A percentile compares a stretch with the other conserved stretches of the same genome.
These are phyloP conservation scores for Xylariaceae sp. DNA, from an alignment of 2,329 filamentous ascomycete species.

Conservation along the genomic window DNA sequence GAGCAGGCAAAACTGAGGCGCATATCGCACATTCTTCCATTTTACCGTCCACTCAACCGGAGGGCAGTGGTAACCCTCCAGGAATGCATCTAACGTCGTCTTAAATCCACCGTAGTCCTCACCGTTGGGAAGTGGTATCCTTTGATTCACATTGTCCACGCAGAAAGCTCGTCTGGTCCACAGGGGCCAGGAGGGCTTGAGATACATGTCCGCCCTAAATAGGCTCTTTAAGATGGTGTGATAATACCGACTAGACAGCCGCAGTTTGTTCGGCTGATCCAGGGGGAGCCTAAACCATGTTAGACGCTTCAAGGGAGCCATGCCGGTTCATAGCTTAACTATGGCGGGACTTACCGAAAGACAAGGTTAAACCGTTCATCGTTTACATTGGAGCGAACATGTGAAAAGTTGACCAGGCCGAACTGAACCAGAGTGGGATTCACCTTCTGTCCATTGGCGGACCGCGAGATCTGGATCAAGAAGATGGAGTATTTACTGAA, in stretches of 20 bases:
- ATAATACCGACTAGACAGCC: slow-evolving; percentile 51
- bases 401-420: slow-evolving; percentile 48
- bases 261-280: slow-evolving; percentile 40
- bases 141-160: slow-evolving; percentile 47
- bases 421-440: slow-evolving; percentile 46
- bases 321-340: background rate
- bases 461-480: slow-evolving; percentile 46
- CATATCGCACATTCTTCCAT: slow-evolving; percentile 39
- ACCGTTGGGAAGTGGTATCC: slow-evolving; percentile 49
- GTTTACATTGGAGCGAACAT: slow-evolving; percentile 46
- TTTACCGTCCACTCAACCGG: slow-evolving; percentile 49
- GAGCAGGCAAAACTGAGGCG: slow-evolving; percentile 51
- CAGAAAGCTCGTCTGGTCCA: slow-evolving; percentile 51
- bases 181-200: slow-evolving; percentile 55
- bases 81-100: slow-evolving; percentile 51
- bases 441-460: slow-evolving; percentile 42
- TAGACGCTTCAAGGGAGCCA: slow-evolving; percentile 1
- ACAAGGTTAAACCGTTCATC: slow-evolving; percentile 53
- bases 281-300: slow-evolving; percentile 37
- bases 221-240: slow-evolving; percentile 50
- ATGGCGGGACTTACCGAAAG: slow-evolving; percentile 43
- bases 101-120: slow-evolving; percentile 52
- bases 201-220: slow-evolving; percentile 48
- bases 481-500: slow-evolving; percentile 50
- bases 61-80: slow-evolving; percentile 46